phyloP scores from a whole-genome alignment of 2,329 filamentous ascomycete genomes.

The Aspergillus sp. region DNA sequence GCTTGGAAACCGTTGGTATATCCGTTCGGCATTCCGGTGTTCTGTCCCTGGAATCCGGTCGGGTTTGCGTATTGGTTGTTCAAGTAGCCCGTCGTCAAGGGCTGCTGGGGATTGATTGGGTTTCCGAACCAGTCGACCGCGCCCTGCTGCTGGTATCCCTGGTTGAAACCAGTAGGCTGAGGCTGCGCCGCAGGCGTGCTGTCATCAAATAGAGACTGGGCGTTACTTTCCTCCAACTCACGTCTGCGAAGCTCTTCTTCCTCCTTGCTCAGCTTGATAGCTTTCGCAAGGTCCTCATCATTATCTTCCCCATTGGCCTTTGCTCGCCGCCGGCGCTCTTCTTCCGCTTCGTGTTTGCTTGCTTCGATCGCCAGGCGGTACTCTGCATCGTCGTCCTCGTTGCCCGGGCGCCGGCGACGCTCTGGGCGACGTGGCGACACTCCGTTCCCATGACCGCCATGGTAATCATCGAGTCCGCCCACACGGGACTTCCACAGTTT shows the following conservation, averaged over 20 bases:
- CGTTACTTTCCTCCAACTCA: conserved; percentile 84
- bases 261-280: conserved; percentile 92
- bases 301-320: conserved; percentile 69
- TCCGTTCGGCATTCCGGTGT: conserved; percentile 67
- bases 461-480: conserved; percentile 78
- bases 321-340: conserved; percentile 74
- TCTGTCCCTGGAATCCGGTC: conserved; percentile 66
- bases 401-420: conserved; percentile 49
- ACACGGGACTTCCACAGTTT: conserved; percentile 97
- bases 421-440: conserved; percentile 39
- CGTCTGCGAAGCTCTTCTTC: conserved; percentile 80
- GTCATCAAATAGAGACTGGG: conserved; percentile 85
- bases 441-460: conserved; percentile 45
- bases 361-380: conserved; percentile 89
- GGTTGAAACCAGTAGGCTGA: conserved; percentile 87
- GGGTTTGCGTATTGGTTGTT: conserved; percentile 73
- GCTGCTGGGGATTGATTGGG: conserved; percentile 74
- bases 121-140: conserved; percentile 98
- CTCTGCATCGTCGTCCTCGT: conserved; percentile 83
- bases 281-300: conserved; percentile 90
- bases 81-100: conserved; percentile 67
- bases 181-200: conserved; percentile 61
- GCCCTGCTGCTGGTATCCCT: conserved; percentile 95
- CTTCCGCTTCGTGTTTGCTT: conserved; percentile 92
- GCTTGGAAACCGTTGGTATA: conserved; percentile 68